A percentile compares a stretch with the other conserved stretches of the same genome.
Evolutionary conservation across 768 basidiomycete genomes (phyloP).

Genomic region (Mycena polygramma): DNA sequence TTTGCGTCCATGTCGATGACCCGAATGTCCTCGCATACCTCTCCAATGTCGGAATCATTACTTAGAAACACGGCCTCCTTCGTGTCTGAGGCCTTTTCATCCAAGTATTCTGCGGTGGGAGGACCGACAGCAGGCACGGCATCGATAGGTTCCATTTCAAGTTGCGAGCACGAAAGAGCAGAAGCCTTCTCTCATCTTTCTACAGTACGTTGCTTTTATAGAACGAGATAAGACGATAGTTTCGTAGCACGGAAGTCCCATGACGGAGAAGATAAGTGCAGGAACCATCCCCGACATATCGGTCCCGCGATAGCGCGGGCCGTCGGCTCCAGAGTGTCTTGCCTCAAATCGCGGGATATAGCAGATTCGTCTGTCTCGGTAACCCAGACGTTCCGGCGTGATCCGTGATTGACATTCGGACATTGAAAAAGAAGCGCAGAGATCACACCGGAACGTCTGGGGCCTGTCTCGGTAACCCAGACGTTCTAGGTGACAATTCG

Average conservation of each 20-base stretch:
- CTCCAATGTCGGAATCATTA: conserved; percentile 30
- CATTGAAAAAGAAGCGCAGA: too few relatives aligned
- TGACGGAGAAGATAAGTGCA: neutral
- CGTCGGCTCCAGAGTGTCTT: too few relatives aligned
- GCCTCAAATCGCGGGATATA: too few relatives aligned
- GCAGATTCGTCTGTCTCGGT: too few relatives aligned
- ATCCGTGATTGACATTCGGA: too few relatives aligned
- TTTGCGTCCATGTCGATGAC: conserved; percentile 39
- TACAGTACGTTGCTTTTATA: conserved; percentile 3
- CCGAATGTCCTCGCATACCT: conserved; percentile 42
- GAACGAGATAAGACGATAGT: conserved; percentile 24
- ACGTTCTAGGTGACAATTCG: too few relatives aligned
- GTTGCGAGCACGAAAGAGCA: neutral
- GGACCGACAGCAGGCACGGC: conserved; percentile 22
- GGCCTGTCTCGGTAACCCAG: too few relatives aligned
- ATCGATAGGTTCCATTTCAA: conserved; percentile 20
- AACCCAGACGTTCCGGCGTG: too few relatives aligned
- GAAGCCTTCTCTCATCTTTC: conserved; percentile 10
- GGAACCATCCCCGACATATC: neutral
- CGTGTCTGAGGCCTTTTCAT: conserved; percentile 32
- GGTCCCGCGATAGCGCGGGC: neutral
- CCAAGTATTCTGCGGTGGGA: conserved; percentile 20
- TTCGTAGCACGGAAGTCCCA: neutral
- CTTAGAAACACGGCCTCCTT: conserved; percentile 5
- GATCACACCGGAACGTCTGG: too few relatives aligned